Evolutionary conservation across 768 basidiomycete species (phyloP), one percentile per base, ranked within the genome.

Genomic region (Xerocomellus dryophilus): DNA sequence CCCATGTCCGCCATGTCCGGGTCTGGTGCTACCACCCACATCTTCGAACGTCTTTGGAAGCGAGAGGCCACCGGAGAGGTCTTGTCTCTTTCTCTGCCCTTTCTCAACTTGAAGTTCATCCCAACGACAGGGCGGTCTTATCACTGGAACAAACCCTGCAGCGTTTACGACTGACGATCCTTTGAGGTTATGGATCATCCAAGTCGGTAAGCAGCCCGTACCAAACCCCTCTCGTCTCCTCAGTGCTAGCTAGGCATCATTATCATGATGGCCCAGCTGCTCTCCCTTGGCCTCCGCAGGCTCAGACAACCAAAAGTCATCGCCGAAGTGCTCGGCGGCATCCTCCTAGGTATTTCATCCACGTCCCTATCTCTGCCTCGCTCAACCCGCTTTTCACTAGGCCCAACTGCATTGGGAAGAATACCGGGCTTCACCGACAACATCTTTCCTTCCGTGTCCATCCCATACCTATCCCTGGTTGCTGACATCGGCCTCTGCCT

Each of bases 401-500:
- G 68, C 17, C 79, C 78, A 8, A 86, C 85, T 12, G 79, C 81
- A 5, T 76, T 85, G 51, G 90, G 95, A 23, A 83, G 87, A 21
- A 92, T 97, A 54, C 93, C 93, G 1, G 86, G 88, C 5, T 98
- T 98, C 73, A 86, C 93, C 1, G 50, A 88, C 42, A 84, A 85
- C 66, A 84, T 97, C 50, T 98, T 98, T 69, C 93, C 96, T 0
- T 1, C 66, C 0, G 73, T 74, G 0, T 93, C 92, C 0, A 67
- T 80, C 7, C 78, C 93, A 0, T 95, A 86, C 67, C 83, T 98
- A 23, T 84, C 83, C 50, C 85, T 98, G 18, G 84, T 88, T 17
- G 90, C 96, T 14, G 90, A 92, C 61, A 90, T 98, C 57, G 96
- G 91, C 7, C 79, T 92, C 5, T 86, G 86, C 58, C 81, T 93